Percentiles rank a stretch among this genome's conserved stretches.
Conservation (phyloP, 768 basidiomycete genomes). For the Flagelloscypha sp. region DNA sequence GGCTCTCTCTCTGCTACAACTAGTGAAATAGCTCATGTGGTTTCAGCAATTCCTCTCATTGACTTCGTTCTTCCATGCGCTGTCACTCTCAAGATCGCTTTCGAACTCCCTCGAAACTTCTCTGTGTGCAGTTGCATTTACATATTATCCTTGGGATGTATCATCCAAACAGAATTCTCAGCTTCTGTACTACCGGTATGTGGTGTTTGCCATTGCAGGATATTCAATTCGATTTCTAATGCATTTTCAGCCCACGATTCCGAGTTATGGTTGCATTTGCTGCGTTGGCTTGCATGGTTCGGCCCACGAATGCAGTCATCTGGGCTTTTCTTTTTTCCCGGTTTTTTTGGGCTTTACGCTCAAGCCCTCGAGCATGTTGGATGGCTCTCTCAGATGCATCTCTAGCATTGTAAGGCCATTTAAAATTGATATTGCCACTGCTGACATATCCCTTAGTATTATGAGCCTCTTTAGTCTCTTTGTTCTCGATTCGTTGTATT, state of each 20-base stretch:
- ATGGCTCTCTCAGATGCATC: slow-evolving; percentile 30
- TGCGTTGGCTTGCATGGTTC: slow-evolving; percentile 68
- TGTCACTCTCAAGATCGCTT: slow-evolving; percentile 78
- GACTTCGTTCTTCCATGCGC: slow-evolving; percentile 79
- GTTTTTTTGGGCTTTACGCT: slow-evolving; percentile 47
- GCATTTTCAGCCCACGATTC: slow-evolving; percentile 21
- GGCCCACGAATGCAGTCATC: slow-evolving; percentile 84
- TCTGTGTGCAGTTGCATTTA: slow-evolving; percentile 69
- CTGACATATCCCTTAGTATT: slow-evolving; percentile 9
- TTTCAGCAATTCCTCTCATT: slow-evolving; percentile 75
- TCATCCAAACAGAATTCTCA: slow-evolving; percentile 27
- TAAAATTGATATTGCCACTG: background rate
- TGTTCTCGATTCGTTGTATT: slow-evolving; percentile 63
- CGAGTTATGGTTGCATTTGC: slow-evolving; percentile 45
- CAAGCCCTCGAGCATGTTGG: slow-evolving; percentile 20
- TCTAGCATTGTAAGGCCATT: slow-evolving; percentile 35
- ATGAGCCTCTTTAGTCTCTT: slow-evolving; percentile 23
- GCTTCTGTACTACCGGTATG: slow-evolving; percentile 31
- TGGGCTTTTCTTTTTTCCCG: slow-evolving; percentile 67
- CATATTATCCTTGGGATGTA: slow-evolving; percentile 67
- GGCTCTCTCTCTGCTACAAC: background rate
- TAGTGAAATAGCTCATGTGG: slow-evolving; percentile 4
- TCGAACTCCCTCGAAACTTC: slow-evolving; percentile 93
- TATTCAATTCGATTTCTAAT: slow-evolving; percentile 10
- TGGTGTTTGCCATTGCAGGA: slow-evolving; percentile 3